phyloP scores from a whole-genome alignment of 306 rosid genomes.

The Crataegus laevigata region DNA sequence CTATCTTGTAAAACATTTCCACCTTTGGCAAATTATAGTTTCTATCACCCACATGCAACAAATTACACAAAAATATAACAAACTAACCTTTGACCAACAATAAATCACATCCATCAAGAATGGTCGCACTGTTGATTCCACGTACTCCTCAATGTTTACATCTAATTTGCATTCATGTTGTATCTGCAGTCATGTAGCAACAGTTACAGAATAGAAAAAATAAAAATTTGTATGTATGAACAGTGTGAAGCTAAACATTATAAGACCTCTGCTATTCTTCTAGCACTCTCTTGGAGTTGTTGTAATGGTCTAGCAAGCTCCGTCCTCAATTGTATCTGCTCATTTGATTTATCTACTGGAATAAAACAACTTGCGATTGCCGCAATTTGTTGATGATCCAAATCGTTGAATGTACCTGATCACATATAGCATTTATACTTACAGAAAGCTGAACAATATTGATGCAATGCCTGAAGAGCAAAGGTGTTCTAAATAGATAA shows the following conservation, averaged over 20 bases:
- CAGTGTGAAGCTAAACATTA: slow-evolving; percentile 10
- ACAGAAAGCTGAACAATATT: neutral
- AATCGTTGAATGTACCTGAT: slow-evolving; percentile 89
- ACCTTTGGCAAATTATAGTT: neutral
- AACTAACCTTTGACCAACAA: slow-evolving; percentile 94
- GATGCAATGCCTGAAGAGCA: neutral
- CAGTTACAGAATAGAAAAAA: neutral
- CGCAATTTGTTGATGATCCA: slow-evolving; percentile 95
- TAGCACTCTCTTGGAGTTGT: slow-evolving; percentile 96
- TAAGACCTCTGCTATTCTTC: slow-evolving; percentile 89
- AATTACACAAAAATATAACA: neutral
- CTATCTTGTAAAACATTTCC: neutral
- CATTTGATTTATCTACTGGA: slow-evolving; percentile 82
- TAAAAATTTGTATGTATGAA: neutral
- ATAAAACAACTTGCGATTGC: slow-evolving; percentile 97
- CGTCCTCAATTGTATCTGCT: slow-evolving; percentile 83
- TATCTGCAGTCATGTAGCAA: slow-evolving; percentile 44
- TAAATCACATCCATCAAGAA: slow-evolving; percentile 93
- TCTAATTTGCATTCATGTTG: slow-evolving; percentile 97
- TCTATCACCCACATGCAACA: neutral
- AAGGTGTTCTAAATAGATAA: neutral
- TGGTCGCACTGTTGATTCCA: slow-evolving; percentile 95
- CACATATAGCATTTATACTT: neutral
- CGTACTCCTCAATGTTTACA: slow-evolving; percentile 74
- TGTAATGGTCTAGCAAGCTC: slow-evolving; percentile 92